These are phyloP conservation scores for Phytophthora rubi DNA, from an alignment of 352 stramenopile species.

Conservation along the genomic window DNA sequence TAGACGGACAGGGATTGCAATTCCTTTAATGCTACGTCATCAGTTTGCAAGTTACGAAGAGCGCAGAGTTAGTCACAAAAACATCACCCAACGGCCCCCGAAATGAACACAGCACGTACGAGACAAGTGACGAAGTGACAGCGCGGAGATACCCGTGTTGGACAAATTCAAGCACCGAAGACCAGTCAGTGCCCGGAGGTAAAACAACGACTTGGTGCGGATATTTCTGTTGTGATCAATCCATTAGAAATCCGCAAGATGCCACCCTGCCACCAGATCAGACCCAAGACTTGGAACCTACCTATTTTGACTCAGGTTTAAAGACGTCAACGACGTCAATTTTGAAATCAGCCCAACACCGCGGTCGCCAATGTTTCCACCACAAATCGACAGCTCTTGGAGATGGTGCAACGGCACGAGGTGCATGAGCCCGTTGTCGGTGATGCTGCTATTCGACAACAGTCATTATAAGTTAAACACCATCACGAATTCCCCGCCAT, in stretches of 20 bases:
- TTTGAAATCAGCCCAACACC: conserved; percentile 81
- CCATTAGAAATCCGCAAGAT: too few species aligned
- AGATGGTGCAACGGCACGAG: conserved; percentile 56
- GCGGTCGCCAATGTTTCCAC: conserved; percentile 69
- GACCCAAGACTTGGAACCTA: conserved; percentile 7
- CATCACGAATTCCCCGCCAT: neutral
- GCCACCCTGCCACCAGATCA: too few species aligned
- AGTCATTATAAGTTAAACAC: conserved; percentile 1
- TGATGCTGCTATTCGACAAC: conserved; percentile 54
- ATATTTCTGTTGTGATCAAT: conserved; percentile 59
- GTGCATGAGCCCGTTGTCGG: conserved; percentile 73
- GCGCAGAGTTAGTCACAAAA: neutral
- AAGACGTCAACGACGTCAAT: conserved; percentile 68
- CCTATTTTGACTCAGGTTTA: conserved; percentile 88
- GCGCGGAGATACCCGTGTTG: conserved; percentile 69
- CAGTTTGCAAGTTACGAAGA: neutral
- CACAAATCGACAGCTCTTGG: conserved; percentile 71
- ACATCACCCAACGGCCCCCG: neutral
- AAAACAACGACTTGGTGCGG: conserved; percentile 66
- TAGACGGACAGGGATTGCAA: conserved; percentile 66
- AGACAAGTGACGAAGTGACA: conserved; percentile 75
- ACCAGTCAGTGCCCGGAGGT: conserved; percentile 61
- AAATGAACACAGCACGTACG: conserved; percentile 38
- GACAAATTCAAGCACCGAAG: conserved; percentile 79
- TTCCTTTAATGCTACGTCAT: conserved; percentile 47